phyloP scores from a whole-genome alignment of 2,329 filamentous ascomycete species.

The Aspergillus candidus region DNA sequence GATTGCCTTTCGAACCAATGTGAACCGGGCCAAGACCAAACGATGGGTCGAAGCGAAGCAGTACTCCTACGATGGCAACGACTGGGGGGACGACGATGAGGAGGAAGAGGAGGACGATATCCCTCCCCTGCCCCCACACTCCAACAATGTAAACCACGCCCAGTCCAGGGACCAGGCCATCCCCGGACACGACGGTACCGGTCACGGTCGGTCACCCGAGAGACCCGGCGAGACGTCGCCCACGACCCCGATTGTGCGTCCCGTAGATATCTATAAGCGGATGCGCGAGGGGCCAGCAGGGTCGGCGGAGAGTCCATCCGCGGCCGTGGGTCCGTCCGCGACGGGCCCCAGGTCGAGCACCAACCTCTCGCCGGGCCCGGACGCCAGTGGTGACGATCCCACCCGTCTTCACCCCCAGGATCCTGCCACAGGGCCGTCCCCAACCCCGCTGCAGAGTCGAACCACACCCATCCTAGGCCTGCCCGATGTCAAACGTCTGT shows the following conservation, averaged over 20 bases:
- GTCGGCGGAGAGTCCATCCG: conserved; percentile 50
- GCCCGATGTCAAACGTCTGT: conserved; percentile 41
- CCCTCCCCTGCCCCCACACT: conserved; percentile 29
- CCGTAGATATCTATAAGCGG: conserved; percentile 71
- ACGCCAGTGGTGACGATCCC: conserved; percentile 1
- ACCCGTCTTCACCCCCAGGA: conserved; percentile 3
- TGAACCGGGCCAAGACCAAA: conserved; percentile 81
- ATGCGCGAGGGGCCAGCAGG: conserved; percentile 59
- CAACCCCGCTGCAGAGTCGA: not conserved
- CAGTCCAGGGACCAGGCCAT: too few relatives aligned
- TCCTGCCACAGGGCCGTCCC: not conserved
- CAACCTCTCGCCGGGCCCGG: not conserved
- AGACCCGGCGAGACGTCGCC: too few relatives aligned
- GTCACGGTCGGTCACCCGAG: too few relatives aligned
- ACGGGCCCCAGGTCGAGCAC: conserved; percentile 1
- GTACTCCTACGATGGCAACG: conserved; percentile 83
- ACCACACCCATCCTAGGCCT: conserved; percentile 23
- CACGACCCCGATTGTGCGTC: conserved; percentile 59
- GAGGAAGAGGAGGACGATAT: conserved; percentile 59
- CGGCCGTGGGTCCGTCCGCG: conserved; percentile 3
- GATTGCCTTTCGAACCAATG: conserved; percentile 70
- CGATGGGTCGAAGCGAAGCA: conserved; percentile 92
- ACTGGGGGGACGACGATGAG: conserved; percentile 72
- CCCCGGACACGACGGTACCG: too few relatives aligned
- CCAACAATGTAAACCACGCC: conserved; percentile 19